Conservation (phyloP, 2,329 filamentous ascomycete species). For the Stagonosporopsis cucurbitacearum region DNA sequence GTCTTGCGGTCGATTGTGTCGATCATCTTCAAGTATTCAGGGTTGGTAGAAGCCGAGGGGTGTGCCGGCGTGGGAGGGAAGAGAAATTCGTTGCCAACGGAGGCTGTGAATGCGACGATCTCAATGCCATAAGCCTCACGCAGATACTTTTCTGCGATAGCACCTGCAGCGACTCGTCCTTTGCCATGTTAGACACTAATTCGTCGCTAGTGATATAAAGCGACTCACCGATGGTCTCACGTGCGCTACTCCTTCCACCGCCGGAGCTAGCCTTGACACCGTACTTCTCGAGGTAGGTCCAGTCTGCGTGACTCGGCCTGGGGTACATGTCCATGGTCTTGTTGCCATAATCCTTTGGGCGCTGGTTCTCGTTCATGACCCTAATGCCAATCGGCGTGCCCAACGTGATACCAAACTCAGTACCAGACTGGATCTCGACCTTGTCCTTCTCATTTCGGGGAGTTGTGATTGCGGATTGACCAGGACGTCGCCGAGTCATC, state of each 20-base stretch:
- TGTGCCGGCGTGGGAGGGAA: conserved; percentile 72
- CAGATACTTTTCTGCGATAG: conserved; percentile 93
- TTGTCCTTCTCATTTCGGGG: conserved; percentile 91
- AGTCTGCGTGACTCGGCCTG: conserved; percentile 91
- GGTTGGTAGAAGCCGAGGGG: conserved; percentile 75
- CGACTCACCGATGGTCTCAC: conserved; percentile 82
- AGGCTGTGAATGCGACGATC: conserved; percentile 89
- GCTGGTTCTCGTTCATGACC: conserved; percentile 90
- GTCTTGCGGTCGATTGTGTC: conserved; percentile 73
- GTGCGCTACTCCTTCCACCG: conserved; percentile 87
- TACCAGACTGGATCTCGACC: conserved; percentile 91
- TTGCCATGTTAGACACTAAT: conserved; percentile 21
- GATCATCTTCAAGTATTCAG: conserved; percentile 77
- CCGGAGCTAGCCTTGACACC: conserved; percentile 90
- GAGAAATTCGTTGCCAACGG: conserved; percentile 79
- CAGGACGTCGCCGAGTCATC: conserved; percentile 87
- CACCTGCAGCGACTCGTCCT: conserved; percentile 85
- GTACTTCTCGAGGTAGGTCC: conserved; percentile 97
- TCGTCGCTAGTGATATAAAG: background rate
- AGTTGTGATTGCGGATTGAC: conserved; percentile 88
- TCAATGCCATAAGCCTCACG: conserved; percentile 80
- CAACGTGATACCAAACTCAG: conserved; percentile 85
- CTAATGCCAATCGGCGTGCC: conserved; percentile 89
- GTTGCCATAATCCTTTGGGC: conserved; percentile 88
- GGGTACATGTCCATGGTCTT: conserved; percentile 92